Base-by-base conservation (phyloP, 768 basidiomycete species). In the Tricholoma terreum region DNA sequence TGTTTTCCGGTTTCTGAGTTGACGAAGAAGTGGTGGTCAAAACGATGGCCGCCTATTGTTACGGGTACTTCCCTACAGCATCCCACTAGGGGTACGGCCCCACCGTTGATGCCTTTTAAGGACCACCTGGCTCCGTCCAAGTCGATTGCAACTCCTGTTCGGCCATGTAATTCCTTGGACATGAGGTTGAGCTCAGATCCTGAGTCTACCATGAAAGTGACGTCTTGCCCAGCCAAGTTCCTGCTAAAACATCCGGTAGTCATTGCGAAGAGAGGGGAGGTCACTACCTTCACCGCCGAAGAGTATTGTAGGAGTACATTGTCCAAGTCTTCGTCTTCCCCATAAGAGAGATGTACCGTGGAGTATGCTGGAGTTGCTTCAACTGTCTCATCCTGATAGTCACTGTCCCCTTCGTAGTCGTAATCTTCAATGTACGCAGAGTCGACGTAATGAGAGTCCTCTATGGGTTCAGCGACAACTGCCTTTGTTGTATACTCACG, bases 21-120 rank as follows among this genome's bases (percentile, higher is more conserved):
- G 6, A 71, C 58, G 17, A 71, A 71, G 22, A 69, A 63, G 34
- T 71, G 69, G 24, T 69, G 70, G 17, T 61, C 58, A 46, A 71
- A 70, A 6, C 56, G 38, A 33, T 63, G 55, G 0, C 63, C 62
- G 0, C 62, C 64, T 7, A 71, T 40, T 14, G 42, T 31, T 0
- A 72, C 10, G 0, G 62, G 57, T 0, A 58, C 61, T n/a, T 72
- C 61, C 0, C 52, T 21, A 10, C 52, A 50, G 19, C 63, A 65
- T 0, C 69, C 68, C 2, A 57, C 35, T 0, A 72, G 51, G 0
- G 54, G 56, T 0, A 63, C 59, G 2, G 64, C 42, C 6, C 51
- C 40, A 2, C 67, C 61, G 17, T 66, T 58, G 2, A 72, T 63
- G 0, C 69, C 71, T 35, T 61, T 63, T 0, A 72, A 56, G 0